Conservation (phyloP, 495 filamentous ascomycete species). For the Sordaria brevicollis region DNA sequence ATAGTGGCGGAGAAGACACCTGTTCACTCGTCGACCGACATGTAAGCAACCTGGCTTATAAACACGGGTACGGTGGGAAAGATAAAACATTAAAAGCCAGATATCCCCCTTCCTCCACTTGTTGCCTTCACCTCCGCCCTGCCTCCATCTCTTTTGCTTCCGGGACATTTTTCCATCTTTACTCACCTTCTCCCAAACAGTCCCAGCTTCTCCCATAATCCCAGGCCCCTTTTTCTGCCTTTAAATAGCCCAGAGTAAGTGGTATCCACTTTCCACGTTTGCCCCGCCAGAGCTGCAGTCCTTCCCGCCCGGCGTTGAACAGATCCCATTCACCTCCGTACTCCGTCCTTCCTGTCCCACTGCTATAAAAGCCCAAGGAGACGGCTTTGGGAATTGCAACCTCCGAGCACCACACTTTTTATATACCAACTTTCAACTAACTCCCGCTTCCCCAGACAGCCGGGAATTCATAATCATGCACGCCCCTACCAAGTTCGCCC, state of each 20-base stretch:
- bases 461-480: conserved; percentile 18
- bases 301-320: neutral
- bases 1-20: conserved; percentile 22
- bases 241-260: conserved; percentile 21
- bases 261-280: neutral
- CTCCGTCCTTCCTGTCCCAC: neutral
- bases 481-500: conserved; percentile 19
- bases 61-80: conserved; percentile 4
- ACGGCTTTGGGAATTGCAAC: neutral
- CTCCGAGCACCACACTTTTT: neutral
- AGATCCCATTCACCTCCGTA: neutral
- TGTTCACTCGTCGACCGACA: conserved; percentile 16
- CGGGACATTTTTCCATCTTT: conserved; percentile 1
- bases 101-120: no score
- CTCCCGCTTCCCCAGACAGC: neutral
- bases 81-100: conserved; percentile 17
- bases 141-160: conserved; percentile 4
- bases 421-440: neutral
- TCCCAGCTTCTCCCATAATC: neutral
- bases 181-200: neutral
- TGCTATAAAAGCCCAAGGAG: neutral
- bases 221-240: conserved; percentile 12
- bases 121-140: conserved; percentile 2
- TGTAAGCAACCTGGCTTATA: conserved; percentile 13
- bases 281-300: neutral